Conservation (phyloP, 2,329 filamentous ascomycete species). For the Verticillium nonalfalfae region DNA sequence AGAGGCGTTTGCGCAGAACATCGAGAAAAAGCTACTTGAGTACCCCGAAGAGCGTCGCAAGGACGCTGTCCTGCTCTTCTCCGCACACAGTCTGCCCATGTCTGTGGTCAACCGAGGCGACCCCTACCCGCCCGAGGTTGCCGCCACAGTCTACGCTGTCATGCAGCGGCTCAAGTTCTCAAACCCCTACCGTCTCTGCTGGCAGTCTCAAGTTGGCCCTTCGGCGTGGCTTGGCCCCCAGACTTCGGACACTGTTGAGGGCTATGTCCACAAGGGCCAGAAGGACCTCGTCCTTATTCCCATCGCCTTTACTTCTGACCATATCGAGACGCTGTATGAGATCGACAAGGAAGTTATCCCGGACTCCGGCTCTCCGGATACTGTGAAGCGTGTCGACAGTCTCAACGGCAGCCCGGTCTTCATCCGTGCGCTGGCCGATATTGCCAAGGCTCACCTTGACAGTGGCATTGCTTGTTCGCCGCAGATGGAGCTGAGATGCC, state of each 20-base stretch:
- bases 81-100: conserved; percentile 95
- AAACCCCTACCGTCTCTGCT: conserved; percentile 89
- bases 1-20: conserved; percentile 87
- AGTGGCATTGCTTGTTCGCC: conserved; percentile 62
- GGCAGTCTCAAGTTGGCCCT: conserved; percentile 97
- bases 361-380: conserved; percentile 70
- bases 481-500: conserved; percentile 89
- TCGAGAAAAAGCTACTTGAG: conserved; percentile 74
- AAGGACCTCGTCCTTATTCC: conserved; percentile 88
- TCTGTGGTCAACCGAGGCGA: conserved; percentile 94
- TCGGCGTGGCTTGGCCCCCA: conserved; percentile 94
- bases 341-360: conserved; percentile 92
- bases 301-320: conserved; percentile 97
- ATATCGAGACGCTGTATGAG: conserved; percentile 96
- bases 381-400: conserved; percentile 84
- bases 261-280: conserved; percentile 85
- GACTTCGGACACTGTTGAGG: conserved; percentile 79
- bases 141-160: conserved; percentile 93
- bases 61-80: conserved; percentile 83
- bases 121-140: conserved; percentile 91
- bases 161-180: conserved; percentile 84
- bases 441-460: conserved; percentile 74
- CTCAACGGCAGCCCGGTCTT: conserved; percentile 88
- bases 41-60: conserved; percentile 78
- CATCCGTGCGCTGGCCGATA: conserved; percentile 80